phyloP scores from a whole-genome alignment of 73 alveolate genomes.

The Paramecium bursaria region DNA sequence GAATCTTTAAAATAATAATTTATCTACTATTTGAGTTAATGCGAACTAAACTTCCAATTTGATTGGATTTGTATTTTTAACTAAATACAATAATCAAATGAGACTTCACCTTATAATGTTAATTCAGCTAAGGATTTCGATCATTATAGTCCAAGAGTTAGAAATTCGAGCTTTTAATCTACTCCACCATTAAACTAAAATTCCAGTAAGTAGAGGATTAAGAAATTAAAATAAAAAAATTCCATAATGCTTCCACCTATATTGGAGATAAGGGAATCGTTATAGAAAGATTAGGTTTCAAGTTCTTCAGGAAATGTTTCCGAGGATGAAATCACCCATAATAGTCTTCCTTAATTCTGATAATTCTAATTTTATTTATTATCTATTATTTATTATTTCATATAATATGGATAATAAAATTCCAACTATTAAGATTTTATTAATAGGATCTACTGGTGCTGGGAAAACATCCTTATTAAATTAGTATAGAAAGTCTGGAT shows the following conservation, averaged over 20 bases:
- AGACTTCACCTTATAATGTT: background rate
- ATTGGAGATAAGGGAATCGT: too few relatives aligned
- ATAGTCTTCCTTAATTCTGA: background rate
- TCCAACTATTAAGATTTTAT: background rate
- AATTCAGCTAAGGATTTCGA: background rate
- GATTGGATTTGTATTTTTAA: conserved; percentile 15
- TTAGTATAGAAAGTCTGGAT: background rate
- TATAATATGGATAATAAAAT: conserved; percentile 30
- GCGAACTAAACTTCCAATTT: background rate
- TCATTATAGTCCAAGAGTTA: background rate
- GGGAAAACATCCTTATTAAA: conserved; percentile 19
- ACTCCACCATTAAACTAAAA: background rate
- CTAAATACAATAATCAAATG: background rate
- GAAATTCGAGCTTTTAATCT: background rate
- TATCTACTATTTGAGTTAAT: conserved; percentile 6
- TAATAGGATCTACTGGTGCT: background rate
- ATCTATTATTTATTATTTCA: background rate
- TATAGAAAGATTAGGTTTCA: background rate
- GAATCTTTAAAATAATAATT: conserved; percentile 38
- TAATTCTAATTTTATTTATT: too few relatives aligned
- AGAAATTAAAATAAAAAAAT: background rate
- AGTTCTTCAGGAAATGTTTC: conserved; percentile 58
- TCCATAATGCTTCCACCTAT: too few relatives aligned
- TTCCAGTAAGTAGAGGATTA: background rate
- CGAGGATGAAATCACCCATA: background rate